Evolutionary conservation across 176 grass and related monocot genomes (phyloP).

Genomic region (Hordeum vulgare): DNA sequence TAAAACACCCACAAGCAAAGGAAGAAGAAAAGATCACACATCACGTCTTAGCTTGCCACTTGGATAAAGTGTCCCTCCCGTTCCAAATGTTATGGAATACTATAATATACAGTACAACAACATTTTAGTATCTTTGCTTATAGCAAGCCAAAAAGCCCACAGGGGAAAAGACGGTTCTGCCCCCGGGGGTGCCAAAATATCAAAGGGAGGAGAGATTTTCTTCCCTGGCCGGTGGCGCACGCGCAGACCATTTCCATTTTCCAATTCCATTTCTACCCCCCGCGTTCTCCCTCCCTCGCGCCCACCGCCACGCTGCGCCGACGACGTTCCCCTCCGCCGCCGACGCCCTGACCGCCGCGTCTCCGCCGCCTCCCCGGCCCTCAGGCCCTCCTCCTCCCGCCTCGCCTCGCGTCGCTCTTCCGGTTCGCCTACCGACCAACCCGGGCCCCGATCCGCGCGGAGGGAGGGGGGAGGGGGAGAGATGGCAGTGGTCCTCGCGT

Average conservation of each 20-base stretch:
- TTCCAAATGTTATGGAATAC: not conserved
- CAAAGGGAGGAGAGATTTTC: not conserved
- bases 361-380: not conserved
- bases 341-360: not conserved
- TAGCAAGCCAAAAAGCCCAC: not conserved
- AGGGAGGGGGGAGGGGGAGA: not conserved
- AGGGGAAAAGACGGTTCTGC: not conserved
- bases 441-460: not conserved
- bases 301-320: not conserved
- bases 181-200: not conserved
- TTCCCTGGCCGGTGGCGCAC: not conserved
- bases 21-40: no score
- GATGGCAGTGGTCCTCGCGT: slow-evolving; percentile 42
- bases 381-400: not conserved
- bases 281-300: not conserved
- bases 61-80: not conserved
- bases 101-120: no score
- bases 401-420: not conserved
- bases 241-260: not conserved
- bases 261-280: not conserved
- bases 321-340: not conserved
- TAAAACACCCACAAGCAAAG: no score
- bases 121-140: not conserved
- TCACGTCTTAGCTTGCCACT: no score
- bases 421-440: not conserved